Evolutionary conservation across 2,329 filamentous ascomycete genomes (phyloP), one percentile per base, ranked within the genome.

Genomic region (Talaromyces pinophilus): DNA sequence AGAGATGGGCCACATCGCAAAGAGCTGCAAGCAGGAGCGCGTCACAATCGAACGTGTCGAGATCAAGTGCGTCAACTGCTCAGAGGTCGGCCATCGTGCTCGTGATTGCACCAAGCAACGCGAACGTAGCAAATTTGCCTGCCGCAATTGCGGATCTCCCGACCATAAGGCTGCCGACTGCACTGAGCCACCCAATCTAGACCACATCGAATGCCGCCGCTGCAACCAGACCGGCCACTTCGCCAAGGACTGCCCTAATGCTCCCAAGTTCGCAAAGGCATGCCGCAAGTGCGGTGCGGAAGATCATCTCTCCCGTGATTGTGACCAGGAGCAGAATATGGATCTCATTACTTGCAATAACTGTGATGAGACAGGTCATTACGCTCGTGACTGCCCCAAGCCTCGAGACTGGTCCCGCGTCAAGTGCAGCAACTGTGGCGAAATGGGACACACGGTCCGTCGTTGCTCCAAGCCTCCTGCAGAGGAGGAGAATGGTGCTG

Each of bases 11-110:
- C 85, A 87, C 70, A 75, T 71, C 42, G 61, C 73, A 7, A 80
- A 79, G 57, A 72, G 70, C n/a, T 87, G 85, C 76, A 78, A 80
- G 50, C 72, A 85, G 68, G 84, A 86, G 67, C 77, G 77, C 65
- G 64, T 69, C 0, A 73, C 76, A 25, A 67, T 71, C 5, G 80
- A 82, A 25, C 78, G 76, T 57, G 72, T 80, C 19, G 77, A 79
- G 59, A 80, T 86, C 67, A 81, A 80, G 57, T 87, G 85, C 71
- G 76, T 79, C 64, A 83, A 85, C 68, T 87, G 84, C 70, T 75
- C 72, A 22, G 76, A 77, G 28, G 61, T 74, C 17, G 83, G 83
- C 19, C 83, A 85, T 70, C 81, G 82, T 68, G 79, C 78, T 70
- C 82, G 82, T 62, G 82, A 84, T 67, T 84, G 82, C 70, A 70